Evolutionary conservation across 371 early-diverging fungal species (phyloP), one percentile per base, ranked within the genome.

Genomic region (Rhizopus delemar): DNA sequence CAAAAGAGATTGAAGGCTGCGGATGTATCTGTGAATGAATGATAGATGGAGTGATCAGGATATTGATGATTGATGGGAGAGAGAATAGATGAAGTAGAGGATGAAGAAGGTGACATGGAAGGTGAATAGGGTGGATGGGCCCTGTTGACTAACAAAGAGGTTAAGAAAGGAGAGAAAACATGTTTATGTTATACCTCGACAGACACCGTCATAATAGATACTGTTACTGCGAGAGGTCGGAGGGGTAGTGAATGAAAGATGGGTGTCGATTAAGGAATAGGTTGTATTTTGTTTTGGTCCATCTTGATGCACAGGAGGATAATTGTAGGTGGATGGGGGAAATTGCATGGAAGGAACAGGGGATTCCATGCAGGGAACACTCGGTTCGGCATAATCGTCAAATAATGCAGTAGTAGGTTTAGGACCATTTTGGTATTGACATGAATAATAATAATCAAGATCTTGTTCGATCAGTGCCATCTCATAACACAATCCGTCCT

Each of bases 81-180:
- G 13, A 67, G 56, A 29, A 62, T 60, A 29, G 61, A 41, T 34
- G 71, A 65, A 29, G 66, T 60, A 6, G 73, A 73, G 16, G 69
- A 69, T n/a, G 73, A 69, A 3, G 70, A 73, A 48, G 62, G 70
- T 12, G 73, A 73, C 34, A 69, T 59, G 5, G 69, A 63, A 9
- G 73, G 73, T 35, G 67, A 73, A 43, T 65, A 55, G 9, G 39
- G 11, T 12, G 38, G 36, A n/a, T 36, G 12, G 39, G 39, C 2
- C 12, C 39, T 39, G 1, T 39, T 39, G 0, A 9, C 39, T 39
- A 39, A 8, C 38, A 38, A 8, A 5, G 38, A 11, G 38, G 5
- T 38, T n/a, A n/a, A n/a, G n/a, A n/a, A n/a, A n/a, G n/a, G n/a
- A n/a, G n/a, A n/a, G n/a, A n/a, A n/a, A n/a, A n/a, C n/a, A n/a